A percentile compares a stretch with the other conserved stretches of the same genome.
phyloP scores from a whole-genome alignment of 768 basidiomycete genomes.

The Xerocomus potaroensis region DNA sequence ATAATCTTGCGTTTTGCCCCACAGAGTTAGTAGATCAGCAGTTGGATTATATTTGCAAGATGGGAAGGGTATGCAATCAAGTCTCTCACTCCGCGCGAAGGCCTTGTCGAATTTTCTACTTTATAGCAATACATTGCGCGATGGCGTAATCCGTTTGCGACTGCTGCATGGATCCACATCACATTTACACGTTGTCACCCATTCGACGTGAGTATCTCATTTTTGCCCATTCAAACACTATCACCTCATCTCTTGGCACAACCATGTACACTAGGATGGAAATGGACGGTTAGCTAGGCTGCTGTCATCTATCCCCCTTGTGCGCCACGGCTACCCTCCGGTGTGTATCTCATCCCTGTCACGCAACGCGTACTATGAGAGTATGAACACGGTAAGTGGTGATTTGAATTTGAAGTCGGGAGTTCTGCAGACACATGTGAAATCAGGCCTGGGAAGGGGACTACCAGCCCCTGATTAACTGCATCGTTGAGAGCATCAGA shows the following conservation, averaged over 20 bases:
- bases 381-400: constrained; percentile 29
- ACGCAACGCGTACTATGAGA: constrained; percentile 27
- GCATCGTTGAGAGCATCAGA: constrained; percentile 27
- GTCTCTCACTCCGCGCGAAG: not conserved
- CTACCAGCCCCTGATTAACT: constrained; percentile 31
- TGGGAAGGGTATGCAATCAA: constrained; percentile 25
- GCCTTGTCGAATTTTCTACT: not conserved
- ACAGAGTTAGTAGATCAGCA: constrained; percentile 29
- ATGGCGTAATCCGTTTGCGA: constrained; percentile 36
- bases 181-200: constrained; percentile 34
- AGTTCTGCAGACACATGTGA: not conserved
- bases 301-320: constrained; percentile 32
- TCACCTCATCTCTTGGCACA: not conserved
- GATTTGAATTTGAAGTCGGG: no score
- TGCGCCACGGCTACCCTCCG: constrained; percentile 31
- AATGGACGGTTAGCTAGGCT: constrained; percentile 34
- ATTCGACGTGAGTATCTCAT: constrained; percentile 25
- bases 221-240: not conserved
- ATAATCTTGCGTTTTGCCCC: constrained; percentile 33
- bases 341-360: constrained; percentile 26
- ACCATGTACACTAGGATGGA: constrained; percentile 27
- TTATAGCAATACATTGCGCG: constrained; percentile 34
- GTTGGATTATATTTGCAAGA: constrained; percentile 33
- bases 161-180: constrained; percentile 34
- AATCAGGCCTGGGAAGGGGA: constrained; percentile 33